Evolutionary conservation across 164 flowering plant genomes (phyloP), one percentile per base, ranked within the genome.

Genomic region (Piper longum): DNA sequence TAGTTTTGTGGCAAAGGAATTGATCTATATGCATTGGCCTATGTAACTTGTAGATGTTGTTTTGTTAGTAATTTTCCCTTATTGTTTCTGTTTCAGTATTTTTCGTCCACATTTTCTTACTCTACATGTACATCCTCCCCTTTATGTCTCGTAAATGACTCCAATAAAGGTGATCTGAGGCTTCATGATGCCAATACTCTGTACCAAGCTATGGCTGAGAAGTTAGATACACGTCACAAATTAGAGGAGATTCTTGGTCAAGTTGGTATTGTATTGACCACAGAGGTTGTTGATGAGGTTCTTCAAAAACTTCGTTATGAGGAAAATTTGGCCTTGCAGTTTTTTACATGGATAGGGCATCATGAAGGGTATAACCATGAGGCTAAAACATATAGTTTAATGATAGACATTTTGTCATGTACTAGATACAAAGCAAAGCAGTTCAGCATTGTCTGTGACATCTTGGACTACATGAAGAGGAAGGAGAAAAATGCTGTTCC

Each of bases 401-500:
- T 93, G 88, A 88, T 93, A 54, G 95, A 90, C 64, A 87, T 90
- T 59, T 65, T 93, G 41, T 87, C 97, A 0, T 74, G 81, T 65
- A 86, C 98, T 0, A 87, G 77, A 59, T 84, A 87, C 69, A 88
- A 85, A 75, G 79, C 79, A 4, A 93, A 82, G 70, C 95, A 87
- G 78, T 93, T 84, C 69, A 76, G 89, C 17, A 79, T 93, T 13
- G 81, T 93, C 12, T 86, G 91, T 70, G 95, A 88, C 68, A 39
- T 90, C 60, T 72, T 93, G 58, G 97, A 93, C 74, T 85, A 86
- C 75, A 90, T 93, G 98, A 93, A 93, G 81, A 81, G 98, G 72
- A 82, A 76, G 44, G 65, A 66, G 11, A 87, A 78, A 72, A 78
- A 64, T 41, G 65, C 72, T 3, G 91, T 93, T 41, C 99, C 99